Conservation (phyloP, 2,329 filamentous ascomycete genomes). For the Penicillium griseofulvum region DNA sequence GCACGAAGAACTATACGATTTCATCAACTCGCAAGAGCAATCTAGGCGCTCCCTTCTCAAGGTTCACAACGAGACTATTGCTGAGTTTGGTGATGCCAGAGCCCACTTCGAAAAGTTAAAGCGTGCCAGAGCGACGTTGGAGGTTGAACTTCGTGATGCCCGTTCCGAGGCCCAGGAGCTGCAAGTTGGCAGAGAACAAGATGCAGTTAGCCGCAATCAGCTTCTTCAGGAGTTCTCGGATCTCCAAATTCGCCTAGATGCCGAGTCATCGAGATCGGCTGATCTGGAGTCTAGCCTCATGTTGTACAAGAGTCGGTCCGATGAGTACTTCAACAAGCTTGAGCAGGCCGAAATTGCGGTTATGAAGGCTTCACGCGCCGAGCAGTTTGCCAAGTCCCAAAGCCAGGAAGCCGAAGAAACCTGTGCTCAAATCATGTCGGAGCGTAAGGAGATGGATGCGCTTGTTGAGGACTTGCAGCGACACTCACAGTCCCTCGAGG, state of each 20-base stretch:
- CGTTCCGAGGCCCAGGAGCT: constrained; percentile 82
- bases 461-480: constrained; percentile 86
- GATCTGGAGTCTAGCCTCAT: constrained; percentile 82
- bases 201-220: constrained; percentile 81
- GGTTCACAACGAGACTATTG: constrained; percentile 79
- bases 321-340: constrained; percentile 95
- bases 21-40: constrained; percentile 90
- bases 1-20: constrained; percentile 88
- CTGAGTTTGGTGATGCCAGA: constrained; percentile 83
- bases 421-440: constrained; percentile 84
- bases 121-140: constrained; percentile 72
- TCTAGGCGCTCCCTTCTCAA: constrained; percentile 77
- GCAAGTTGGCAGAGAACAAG: constrained; percentile 74
- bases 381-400: constrained; percentile 90
- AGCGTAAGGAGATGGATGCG: constrained; percentile 84
- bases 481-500: constrained; percentile 84
- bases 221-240: constrained; percentile 90
- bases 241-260: constrained; percentile 86
- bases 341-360: constrained; percentile 96
- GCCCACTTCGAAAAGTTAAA: constrained; percentile 82
- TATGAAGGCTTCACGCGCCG: constrained; percentile 83
- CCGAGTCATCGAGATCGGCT: constrained; percentile 77
- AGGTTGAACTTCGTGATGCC: constrained; percentile 82
- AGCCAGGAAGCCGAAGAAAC: constrained; percentile 88
- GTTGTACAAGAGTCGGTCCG: constrained; percentile 85